These are phyloP conservation scores for Cryptococcus jaspeensis DNA, from an alignment of 1,284 basidiomycete species.

Conservation along the genomic window DNA sequence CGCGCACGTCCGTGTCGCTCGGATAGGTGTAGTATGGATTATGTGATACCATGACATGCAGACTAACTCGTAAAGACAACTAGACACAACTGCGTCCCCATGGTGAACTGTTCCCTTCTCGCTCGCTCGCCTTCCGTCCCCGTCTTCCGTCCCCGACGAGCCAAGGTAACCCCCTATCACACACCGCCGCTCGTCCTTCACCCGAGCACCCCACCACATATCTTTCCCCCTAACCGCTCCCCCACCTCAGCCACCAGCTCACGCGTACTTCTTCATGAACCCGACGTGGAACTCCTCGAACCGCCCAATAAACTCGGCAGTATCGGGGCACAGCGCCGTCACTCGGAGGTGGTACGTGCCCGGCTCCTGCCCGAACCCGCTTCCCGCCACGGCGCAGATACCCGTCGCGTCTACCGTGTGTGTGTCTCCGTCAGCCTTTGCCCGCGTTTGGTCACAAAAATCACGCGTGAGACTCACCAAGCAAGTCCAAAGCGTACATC, in stretches of 20 bases:
- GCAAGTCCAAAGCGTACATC: slow-evolving; percentile 76
- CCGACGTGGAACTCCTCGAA: slow-evolving; percentile 78
- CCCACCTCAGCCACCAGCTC: background rate
- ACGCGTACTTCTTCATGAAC: slow-evolving; percentile 69
- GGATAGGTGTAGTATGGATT: no score
- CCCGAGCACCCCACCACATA: no score
- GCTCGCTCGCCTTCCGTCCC: no score
- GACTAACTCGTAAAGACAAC: no score
- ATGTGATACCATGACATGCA: no score
- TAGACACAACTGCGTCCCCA: no score
- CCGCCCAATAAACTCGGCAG: slow-evolving; percentile 82
- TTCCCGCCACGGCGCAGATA: slow-evolving; percentile 88
- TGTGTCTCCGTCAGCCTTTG: background rate
- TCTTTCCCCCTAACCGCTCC: background rate
- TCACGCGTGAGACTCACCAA: slow-evolving; percentile 55
- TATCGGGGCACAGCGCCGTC: slow-evolving; percentile 78
- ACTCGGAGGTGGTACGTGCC: slow-evolving; percentile 84
- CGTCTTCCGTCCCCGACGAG: no score
- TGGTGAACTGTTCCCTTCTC: no score
- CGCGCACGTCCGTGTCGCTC: no score
- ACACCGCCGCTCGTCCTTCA: no score
- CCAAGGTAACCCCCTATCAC: no score
- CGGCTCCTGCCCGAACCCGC: slow-evolving; percentile 85
- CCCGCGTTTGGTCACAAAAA: background rate
- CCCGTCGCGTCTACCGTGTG: slow-evolving; percentile 67